Conservation (phyloP, 441 rosid genomes). For the Syzygium malaccense region DNA sequence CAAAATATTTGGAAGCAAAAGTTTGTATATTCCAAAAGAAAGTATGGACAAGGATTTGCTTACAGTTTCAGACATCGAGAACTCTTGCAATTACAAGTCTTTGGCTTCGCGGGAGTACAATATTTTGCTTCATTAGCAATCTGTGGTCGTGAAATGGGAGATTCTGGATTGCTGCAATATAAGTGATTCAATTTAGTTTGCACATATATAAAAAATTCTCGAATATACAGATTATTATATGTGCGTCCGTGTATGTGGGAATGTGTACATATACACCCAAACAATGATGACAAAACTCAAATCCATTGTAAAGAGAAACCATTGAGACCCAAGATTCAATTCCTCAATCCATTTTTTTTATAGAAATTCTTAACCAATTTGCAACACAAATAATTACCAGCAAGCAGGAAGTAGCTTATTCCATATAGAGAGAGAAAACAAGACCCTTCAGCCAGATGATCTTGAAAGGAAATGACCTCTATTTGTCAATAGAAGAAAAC, state of each 20-base stretch:
- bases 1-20: neutral
- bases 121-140: conserved; percentile 32
- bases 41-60: conserved; percentile 13
- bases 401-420: neutral
- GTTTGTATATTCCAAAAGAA: neutral
- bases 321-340: neutral
- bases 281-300: neutral
- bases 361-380: neutral
- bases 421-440: too few species aligned
- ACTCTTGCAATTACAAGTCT: conserved; percentile 56
- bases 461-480: neutral
- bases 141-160: conserved; percentile 25
- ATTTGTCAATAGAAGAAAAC: neutral
- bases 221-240: neutral
- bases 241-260: neutral
- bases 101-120: conserved; percentile 45
- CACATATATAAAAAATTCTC: neutral
- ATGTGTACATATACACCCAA: neutral
- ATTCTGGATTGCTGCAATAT: conserved; percentile 38
- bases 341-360: neutral
- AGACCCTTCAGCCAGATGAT: too few species aligned
- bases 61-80: conserved; percentile 72
- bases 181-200: neutral
- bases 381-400: neutral
- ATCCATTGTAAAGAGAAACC: neutral